These are phyloP conservation scores for Butyriboletus appendiculatus DNA, from an alignment of 1,284 basidiomycete genomes.

Conservation along the genomic window DNA sequence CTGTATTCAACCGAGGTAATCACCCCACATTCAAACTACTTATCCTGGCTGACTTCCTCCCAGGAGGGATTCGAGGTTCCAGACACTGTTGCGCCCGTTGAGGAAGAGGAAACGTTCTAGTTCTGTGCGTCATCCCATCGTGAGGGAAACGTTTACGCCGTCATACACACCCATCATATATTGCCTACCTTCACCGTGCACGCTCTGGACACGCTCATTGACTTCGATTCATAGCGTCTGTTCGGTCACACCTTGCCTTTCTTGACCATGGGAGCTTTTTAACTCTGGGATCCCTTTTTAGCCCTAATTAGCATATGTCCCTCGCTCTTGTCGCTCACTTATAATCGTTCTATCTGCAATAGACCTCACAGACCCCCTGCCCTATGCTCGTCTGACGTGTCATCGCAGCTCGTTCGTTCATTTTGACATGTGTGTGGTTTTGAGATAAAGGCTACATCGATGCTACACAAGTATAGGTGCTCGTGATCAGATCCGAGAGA, in stretches of 20 bases:
- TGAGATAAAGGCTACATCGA: conserved; percentile 32
- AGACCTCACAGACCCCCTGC: conserved; percentile 25
- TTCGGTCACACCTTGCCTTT: conserved; percentile 8
- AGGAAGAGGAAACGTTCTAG: conserved; percentile 64
- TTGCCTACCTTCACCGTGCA: conserved; percentile 3
- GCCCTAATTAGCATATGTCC: conserved; percentile 24
- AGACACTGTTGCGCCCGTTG: conserved; percentile 43
- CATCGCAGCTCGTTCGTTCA: conserved; percentile 6
- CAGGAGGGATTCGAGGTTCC: conserved; percentile 77
- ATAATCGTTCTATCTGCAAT: conserved; percentile 33
- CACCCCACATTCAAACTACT: conserved; percentile 2
- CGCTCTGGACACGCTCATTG: conserved; percentile 20
- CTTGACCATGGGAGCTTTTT: conserved; percentile 5
- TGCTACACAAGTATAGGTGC: conserved; percentile 25
- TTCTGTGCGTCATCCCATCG: conserved; percentile 13
- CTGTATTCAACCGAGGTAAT: conserved; percentile 92
- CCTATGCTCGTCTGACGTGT: not conserved
- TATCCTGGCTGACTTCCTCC: conserved; percentile 11
- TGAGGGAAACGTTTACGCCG: conserved; percentile 6
- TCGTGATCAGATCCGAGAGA: conserved; percentile 16
- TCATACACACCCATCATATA: conserved; percentile 5
- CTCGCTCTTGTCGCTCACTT: conserved; percentile 18
- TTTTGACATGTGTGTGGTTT: conserved; percentile 7
- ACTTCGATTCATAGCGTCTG: conserved; percentile 11
- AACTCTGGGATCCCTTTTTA: not conserved